These are phyloP conservation scores for Candida tropicalis DNA, from an alignment of 1,139 yeast species.

Conservation along the genomic window DNA sequence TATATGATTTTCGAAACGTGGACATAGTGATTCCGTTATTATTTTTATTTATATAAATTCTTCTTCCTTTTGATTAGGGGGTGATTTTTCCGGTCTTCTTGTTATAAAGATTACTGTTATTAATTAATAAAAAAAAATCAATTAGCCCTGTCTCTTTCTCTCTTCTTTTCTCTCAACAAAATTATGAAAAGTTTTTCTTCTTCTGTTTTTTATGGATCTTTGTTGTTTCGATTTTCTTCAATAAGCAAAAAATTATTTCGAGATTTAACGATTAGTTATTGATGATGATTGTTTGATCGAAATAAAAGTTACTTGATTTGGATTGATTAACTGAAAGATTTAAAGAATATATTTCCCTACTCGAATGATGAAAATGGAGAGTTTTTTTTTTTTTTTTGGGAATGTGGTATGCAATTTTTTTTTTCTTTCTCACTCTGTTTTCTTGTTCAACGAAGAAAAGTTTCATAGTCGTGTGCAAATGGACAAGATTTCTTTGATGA, in stretches of 20 bases:
- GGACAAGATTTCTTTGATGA: background rate
- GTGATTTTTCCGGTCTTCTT: background rate
- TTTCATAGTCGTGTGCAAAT: background rate
- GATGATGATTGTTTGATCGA: too few species aligned
- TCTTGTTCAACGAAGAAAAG: background rate
- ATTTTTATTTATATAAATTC: background rate
- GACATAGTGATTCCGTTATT: constrained; percentile 23
- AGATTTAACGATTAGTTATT: too few species aligned
- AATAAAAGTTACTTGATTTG: too few species aligned
- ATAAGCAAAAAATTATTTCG: too few species aligned
- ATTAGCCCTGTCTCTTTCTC: too few species aligned
- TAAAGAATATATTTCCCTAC: too few species aligned
- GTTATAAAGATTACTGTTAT: too few species aligned
- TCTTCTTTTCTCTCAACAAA: too few species aligned
- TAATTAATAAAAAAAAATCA: too few species aligned
- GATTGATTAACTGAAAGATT: too few species aligned
- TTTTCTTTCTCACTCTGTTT: background rate
- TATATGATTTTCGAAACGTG: constrained; percentile 44
- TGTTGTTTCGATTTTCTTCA: too few species aligned
- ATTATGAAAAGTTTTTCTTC: background rate
- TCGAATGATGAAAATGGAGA: too few species aligned
- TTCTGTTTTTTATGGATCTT: background rate
- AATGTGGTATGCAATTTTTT: constrained; percentile 9
- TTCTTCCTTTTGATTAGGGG: background rate
- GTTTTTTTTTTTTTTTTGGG: constrained; percentile 2